A percentile compares a stretch with the other conserved stretches of the same genome.
Conservation (phyloP, 768 basidiomycete genomes). For the Boletus sensibilis region DNA sequence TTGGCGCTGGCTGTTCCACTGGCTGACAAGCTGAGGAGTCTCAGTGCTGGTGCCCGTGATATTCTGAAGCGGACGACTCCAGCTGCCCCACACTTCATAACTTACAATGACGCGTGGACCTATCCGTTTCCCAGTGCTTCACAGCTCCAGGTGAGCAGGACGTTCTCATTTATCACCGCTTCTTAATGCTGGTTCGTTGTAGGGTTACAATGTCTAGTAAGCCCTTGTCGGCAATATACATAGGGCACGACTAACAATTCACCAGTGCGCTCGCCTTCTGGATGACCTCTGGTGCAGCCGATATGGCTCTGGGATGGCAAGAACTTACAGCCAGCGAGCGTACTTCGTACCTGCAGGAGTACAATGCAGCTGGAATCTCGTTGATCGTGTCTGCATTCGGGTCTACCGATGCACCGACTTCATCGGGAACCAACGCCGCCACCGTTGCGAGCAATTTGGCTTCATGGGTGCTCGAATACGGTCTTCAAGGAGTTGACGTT, state of each 20-base stretch:
- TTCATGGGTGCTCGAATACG: slow-evolving; percentile 43
- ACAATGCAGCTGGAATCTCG: slow-evolving; percentile 53
- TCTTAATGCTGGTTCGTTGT: neutral
- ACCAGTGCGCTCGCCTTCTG: slow-evolving; percentile 40
- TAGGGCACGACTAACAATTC: neutral
- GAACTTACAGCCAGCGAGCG: slow-evolving; percentile 37
- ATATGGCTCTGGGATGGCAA: slow-evolving; percentile 45
- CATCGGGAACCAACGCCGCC: slow-evolving; percentile 37
- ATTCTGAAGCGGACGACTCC: slow-evolving; percentile 21
- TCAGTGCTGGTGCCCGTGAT: slow-evolving; percentile 13
- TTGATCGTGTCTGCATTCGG: slow-evolving; percentile 57
- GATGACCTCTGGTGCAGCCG: slow-evolving; percentile 38
- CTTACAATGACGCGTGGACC: slow-evolving; percentile 40
- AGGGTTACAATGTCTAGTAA: slow-evolving; percentile 35
- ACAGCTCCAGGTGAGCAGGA: slow-evolving; percentile 37
- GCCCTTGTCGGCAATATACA: neutral
- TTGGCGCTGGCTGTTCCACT: slow-evolving; percentile 8
- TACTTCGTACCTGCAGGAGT: slow-evolving; percentile 42
- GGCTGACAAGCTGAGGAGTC: slow-evolving; percentile 8
- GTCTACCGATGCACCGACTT: slow-evolving; percentile 38
- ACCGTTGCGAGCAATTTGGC: slow-evolving; percentile 41
- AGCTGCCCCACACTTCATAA: slow-evolving; percentile 48
- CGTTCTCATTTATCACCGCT: neutral
- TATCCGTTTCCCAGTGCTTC: slow-evolving; percentile 44
- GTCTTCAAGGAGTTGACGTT: slow-evolving; percentile 50